phyloP scores from a whole-genome alignment of 768 basidiomycete genomes.

The Trametes villosa region DNA sequence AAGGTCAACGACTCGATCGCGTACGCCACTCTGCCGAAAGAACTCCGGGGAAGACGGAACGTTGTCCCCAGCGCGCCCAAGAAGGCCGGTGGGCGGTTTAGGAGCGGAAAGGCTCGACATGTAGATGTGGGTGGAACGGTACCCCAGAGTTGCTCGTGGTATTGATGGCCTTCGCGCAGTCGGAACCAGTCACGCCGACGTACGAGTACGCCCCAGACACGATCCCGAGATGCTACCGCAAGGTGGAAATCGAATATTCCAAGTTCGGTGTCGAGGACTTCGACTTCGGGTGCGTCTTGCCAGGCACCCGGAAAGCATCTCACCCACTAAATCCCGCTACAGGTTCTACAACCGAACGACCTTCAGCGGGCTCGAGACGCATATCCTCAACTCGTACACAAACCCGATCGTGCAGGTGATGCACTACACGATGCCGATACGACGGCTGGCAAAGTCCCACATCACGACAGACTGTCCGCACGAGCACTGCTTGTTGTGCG shows the following conservation, averaged over 20 bases:
- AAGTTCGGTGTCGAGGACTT: slow-evolving; percentile 99
- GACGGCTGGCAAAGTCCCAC: slow-evolving; percentile 86
- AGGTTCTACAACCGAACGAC: slow-evolving; percentile 94
- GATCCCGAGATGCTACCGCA: slow-evolving; percentile 82
- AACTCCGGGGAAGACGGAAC: slow-evolving; percentile 84
- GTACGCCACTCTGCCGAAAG: slow-evolving; percentile 87
- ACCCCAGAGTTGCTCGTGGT: slow-evolving; percentile 38
- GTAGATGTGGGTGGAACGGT: background rate
- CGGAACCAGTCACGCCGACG: slow-evolving; percentile 56
- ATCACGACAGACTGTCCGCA: slow-evolving; percentile 85
- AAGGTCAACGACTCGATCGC: slow-evolving; percentile 88
- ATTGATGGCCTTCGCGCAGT: slow-evolving; percentile 35
- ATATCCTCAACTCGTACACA: slow-evolving; percentile 97
- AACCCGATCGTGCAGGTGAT: slow-evolving; percentile 90
- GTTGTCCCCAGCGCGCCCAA: slow-evolving; percentile 58
- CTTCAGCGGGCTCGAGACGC: slow-evolving; percentile 93
- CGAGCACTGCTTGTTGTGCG: slow-evolving; percentile 94
- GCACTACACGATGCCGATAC: slow-evolving; percentile 80
- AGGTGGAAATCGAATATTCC: slow-evolving; percentile 97
- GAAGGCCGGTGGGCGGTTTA: slow-evolving; percentile 72
- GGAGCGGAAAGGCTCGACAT: slow-evolving; percentile 69
- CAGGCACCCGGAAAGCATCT: background rate
- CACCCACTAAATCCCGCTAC: background rate
- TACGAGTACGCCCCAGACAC: slow-evolving; percentile 58
- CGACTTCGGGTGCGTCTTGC: slow-evolving; percentile 78